Evolutionary conservation across 179 eudicot species (phyloP), one percentile per base, ranked within the genome.

Genomic region (Sideroxylon spinosum): DNA sequence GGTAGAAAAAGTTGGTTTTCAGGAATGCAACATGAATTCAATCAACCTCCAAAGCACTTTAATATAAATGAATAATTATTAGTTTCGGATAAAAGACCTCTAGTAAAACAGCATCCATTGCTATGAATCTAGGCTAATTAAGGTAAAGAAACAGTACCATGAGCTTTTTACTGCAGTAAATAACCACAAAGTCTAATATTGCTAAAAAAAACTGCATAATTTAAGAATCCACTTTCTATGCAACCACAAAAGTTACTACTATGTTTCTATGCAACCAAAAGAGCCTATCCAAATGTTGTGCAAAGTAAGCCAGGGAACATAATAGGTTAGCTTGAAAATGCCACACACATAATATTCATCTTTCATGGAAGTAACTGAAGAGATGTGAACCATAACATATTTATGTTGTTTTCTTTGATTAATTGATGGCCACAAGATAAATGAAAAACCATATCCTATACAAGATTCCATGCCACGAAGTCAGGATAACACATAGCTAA

Each of bases 1-100:
- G 55, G 74, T 29, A 32, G 48, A 77, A 49, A 75, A 59, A 70
- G 44, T 20, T 53, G 68, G 67, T n/a, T 53, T 26, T 67, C 60
- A 70, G 23, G 25, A 1, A 49, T 32, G 70, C 49, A 62, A 71
- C 37, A 50, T 6, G 3, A 52, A 52, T 29, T n/a, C 29, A 23
- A 50, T 26, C 28, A 49, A 26, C 25, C 9, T 76, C 62, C 9
- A 9, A 50, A 65, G 50, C 44, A 13, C 72, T 20, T 26, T 50
- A 10, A 19, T n/a, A 65, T 50, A 50, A 48, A 75, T 7, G 11
- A 25, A 49, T 12, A 16, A 63, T 22, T 26, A 37, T 1, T 25
- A 44, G 53, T 46, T 44, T 37, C 9, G 60, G 48, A 49, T 22
- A 6, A 75, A 10, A 44, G 11, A 29, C 10, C 25, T 76, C 72